These are phyloP conservation scores for Cardamine occulta DNA, from an alignment of 345 rosid species.

Conservation along the genomic window DNA sequence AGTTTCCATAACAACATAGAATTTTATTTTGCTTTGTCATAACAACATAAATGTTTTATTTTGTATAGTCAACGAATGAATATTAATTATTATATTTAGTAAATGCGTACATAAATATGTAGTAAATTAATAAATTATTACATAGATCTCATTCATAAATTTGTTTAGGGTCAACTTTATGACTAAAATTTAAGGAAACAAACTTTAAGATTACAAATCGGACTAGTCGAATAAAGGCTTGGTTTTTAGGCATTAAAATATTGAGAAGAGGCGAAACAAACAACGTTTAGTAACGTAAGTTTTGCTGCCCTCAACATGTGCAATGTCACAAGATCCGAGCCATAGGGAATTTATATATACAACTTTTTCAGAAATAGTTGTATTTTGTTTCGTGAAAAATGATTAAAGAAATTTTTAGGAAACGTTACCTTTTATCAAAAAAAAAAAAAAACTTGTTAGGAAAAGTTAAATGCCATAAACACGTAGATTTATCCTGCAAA, in stretches of 20 bases:
- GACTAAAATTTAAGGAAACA: neutral
- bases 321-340: constrained; percentile 39
- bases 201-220: neutral
- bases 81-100: neutral
- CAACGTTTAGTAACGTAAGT: constrained; percentile 38
- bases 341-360: neutral
- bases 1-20: neutral
- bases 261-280: constrained; percentile 14
- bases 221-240: neutral
- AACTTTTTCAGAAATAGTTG: constrained; percentile 3
- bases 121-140: too few species aligned
- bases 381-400: neutral
- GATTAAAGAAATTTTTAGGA: constrained; percentile 12
- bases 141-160: constrained; percentile 15
- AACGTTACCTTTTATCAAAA: neutral
- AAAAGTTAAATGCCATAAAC: neutral
- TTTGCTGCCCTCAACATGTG: constrained; percentile 41
- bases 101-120: neutral
- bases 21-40: neutral
- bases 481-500: constrained; percentile 7
- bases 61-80: neutral
- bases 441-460: neutral
- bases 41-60: neutral
- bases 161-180: constrained; percentile 1
- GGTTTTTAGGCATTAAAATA: neutral